A percentile compares a stretch with the other conserved stretches of the same genome.
phyloP scores from a whole-genome alignment of 2,329 filamentous ascomycete species.

The Phyllosticta capitalensis region DNA sequence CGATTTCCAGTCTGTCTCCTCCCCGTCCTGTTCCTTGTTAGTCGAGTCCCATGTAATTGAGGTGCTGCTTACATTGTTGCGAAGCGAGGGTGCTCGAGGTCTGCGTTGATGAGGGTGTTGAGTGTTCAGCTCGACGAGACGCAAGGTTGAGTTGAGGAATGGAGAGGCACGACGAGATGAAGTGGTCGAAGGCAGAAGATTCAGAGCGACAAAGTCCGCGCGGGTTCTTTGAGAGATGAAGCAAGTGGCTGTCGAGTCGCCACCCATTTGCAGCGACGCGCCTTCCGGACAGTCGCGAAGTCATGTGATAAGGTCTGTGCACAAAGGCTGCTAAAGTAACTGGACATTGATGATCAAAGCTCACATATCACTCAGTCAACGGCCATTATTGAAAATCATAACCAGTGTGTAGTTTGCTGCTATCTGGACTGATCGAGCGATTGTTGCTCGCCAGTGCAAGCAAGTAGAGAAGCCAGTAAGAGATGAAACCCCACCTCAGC shows the following conservation, averaged over 20 bases:
- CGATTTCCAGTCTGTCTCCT: slow-evolving; percentile 31
- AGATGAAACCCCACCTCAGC: no score
- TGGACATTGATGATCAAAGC: no score
- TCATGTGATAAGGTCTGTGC: no score
- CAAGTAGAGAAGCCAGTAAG: no score
- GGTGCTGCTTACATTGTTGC: neutral
- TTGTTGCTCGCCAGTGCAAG: no score
- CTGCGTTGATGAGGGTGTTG: neutral
- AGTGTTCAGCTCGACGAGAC: neutral
- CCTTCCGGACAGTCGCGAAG: no score
- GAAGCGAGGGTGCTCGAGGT: neutral
- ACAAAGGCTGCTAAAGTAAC: no score
- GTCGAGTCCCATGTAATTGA: neutral
- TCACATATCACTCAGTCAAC: no score
- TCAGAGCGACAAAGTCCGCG: neutral
- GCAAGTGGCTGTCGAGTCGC: slow-evolving; percentile 1
- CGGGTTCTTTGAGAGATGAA: no score
- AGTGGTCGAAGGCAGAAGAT: neutral
- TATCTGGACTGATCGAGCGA: no score
- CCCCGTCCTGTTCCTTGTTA: slow-evolving; percentile 15
- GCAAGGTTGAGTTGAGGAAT: neutral
- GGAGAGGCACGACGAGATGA: neutral
- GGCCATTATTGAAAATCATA: no score
- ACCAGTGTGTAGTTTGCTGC: no score
- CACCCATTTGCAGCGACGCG: neutral